Evolutionary conservation across 1,284 basidiomycete species (phyloP).

Genomic region (Lignosus rhinocerotis): DNA sequence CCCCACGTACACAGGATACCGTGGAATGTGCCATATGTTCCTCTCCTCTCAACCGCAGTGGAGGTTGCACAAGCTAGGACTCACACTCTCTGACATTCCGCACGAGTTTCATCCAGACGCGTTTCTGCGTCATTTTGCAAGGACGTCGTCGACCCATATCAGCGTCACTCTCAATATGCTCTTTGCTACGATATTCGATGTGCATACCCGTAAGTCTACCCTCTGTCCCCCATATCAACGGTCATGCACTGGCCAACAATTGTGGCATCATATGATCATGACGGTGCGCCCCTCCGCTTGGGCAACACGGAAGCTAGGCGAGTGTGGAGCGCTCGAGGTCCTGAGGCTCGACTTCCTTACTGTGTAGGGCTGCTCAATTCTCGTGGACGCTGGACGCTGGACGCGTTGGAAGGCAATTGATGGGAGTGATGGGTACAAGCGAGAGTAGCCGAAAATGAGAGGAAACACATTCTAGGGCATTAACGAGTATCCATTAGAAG

Average conservation of each 20-base stretch:
- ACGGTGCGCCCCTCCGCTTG: neutral
- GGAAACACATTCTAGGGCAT: too few species aligned
- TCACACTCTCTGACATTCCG: neutral
- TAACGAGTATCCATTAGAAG: too few species aligned
- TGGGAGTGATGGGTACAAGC: too few species aligned
- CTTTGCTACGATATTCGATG: neutral
- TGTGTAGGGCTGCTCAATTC: too few species aligned
- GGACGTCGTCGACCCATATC: neutral
- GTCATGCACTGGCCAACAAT: neutral
- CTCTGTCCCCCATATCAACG: too few species aligned
- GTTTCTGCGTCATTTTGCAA: neutral
- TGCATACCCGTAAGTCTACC: neutral
- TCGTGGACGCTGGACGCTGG: too few species aligned
- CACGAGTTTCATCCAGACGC: neutral
- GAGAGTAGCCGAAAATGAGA: too few species aligned
- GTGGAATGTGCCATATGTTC: neutral
- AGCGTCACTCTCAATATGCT: neutral
- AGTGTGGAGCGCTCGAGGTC: neutral
- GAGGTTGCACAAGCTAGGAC: neutral
- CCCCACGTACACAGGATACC: neutral
- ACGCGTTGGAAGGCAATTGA: too few species aligned
- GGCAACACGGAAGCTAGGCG: neutral
- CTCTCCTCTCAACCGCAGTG: neutral
- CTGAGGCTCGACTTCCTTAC: neutral
- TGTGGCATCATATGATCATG: neutral